Evolutionary conservation across 257 asterid genomes (phyloP).

Genomic region (Capsicum rhomboideum): DNA sequence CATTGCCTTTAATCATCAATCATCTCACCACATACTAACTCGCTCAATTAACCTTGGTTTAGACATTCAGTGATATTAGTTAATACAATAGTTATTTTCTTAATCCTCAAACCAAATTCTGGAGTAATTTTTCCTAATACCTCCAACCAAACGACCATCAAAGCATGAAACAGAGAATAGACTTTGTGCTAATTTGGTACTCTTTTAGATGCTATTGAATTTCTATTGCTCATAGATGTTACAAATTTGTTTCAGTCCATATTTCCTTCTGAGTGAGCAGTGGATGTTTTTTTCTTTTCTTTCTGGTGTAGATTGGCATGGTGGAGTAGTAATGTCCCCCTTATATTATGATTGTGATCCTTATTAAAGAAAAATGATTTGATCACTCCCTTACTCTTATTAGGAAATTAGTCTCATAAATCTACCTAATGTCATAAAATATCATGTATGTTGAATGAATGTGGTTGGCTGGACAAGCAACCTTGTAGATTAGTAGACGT

Average conservation of each 20-base stretch:
- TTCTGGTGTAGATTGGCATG: background rate
- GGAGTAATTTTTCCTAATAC: background rate
- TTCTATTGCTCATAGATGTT: background rate
- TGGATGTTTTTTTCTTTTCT: background rate
- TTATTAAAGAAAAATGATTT: background rate
- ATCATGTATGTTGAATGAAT: background rate
- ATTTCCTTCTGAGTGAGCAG: background rate
- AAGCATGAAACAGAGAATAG: background rate
- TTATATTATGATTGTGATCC: background rate
- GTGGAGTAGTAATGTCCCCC: background rate
- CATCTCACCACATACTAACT: background rate
- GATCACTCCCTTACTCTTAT: background rate
- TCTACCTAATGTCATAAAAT: background rate
- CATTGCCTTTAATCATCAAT: background rate
- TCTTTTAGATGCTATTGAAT: background rate
- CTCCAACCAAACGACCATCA: background rate
- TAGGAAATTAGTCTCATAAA: background rate
- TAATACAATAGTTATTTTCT: background rate
- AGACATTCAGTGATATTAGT: background rate
- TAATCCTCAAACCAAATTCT: background rate
- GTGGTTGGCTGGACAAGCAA: background rate
- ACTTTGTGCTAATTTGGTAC: background rate
- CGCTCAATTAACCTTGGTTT: background rate
- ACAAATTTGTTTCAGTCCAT: background rate
- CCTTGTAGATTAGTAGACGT: background rate